Evolutionary conservation across 352 stramenopile species (phyloP).

Genomic region (Phytopythium sindhum): DNA sequence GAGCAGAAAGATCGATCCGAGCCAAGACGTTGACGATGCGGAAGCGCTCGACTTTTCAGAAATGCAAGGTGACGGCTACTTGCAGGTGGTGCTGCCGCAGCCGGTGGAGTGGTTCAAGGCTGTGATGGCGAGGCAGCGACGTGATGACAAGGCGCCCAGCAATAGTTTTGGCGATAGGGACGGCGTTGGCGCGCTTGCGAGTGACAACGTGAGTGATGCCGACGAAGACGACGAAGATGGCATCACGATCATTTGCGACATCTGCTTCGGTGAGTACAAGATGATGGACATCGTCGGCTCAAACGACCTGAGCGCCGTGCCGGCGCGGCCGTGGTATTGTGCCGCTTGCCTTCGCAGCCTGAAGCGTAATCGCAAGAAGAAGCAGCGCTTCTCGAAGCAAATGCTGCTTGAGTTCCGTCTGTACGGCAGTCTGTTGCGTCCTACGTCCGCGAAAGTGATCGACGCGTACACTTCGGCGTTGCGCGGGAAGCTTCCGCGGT

Average conservation of each 20-base stretch:
- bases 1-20: neutral
- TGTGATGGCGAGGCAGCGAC: neutral
- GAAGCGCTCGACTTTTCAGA: neutral
- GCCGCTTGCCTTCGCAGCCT: conserved; percentile 53
- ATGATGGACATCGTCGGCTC: conserved; percentile 59
- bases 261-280: conserved; percentile 72
- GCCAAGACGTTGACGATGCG: neutral
- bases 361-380: conserved; percentile 79
- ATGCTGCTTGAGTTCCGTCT: conserved; percentile 85
- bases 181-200: conserved; percentile 23
- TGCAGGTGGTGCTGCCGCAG: conserved; percentile 20
- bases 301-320: conserved; percentile 25
- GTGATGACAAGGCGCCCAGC: neutral
- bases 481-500: conserved; percentile 46
- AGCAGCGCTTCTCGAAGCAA: conserved; percentile 77
- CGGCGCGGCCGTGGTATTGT: conserved; percentile 75
- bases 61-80: neutral
- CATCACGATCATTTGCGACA: conserved; percentile 71
- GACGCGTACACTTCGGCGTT: conserved; percentile 40
- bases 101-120: conserved; percentile 18
- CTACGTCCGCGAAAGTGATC: conserved; percentile 60
- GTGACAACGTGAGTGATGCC: conserved; percentile 38
- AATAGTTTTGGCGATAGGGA: neutral
- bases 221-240: conserved; percentile 38
- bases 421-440: conserved; percentile 60